These are phyloP conservation scores for Solanum hybrid DNA, from an alignment of 305 asterid genomes.

Conservation along the genomic window DNA sequence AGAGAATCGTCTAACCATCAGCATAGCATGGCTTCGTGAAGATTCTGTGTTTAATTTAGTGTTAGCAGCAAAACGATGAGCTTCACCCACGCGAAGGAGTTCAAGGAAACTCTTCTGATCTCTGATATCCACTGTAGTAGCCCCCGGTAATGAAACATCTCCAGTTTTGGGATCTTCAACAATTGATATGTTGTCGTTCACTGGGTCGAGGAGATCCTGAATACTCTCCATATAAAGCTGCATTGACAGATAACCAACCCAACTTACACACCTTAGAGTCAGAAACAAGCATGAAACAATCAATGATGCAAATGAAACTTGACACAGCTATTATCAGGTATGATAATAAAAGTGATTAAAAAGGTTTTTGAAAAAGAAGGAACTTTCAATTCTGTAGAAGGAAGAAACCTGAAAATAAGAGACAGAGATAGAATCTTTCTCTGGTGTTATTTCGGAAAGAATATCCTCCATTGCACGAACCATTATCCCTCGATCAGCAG, in stretches of 20 bases:
- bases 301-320: background rate
- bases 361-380: background rate
- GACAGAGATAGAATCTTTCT: slow-evolving; percentile 55
- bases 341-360: background rate
- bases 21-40: slow-evolving; percentile 91
- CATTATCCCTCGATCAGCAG: slow-evolving; percentile 87
- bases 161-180: slow-evolving; percentile 78
- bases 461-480: slow-evolving; percentile 92
- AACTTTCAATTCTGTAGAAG: background rate
- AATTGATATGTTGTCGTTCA: slow-evolving; percentile 65
- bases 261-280: slow-evolving; percentile 4
- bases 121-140: slow-evolving; percentile 59
- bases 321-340: background rate
- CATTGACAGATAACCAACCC: slow-evolving; percentile 13
- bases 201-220: slow-evolving; percentile 82
- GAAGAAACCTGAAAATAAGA: slow-evolving; percentile 79
- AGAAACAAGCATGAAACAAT: background rate
- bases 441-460: slow-evolving; percentile 54
- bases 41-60: slow-evolving; percentile 91
- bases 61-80: slow-evolving; percentile 82
- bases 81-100: slow-evolving; percentile 71
- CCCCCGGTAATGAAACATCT: slow-evolving; percentile 85
- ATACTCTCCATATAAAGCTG: slow-evolving; percentile 90
- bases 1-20: slow-evolving; percentile 50
- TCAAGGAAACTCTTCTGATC: slow-evolving; percentile 63